phyloP scores from a whole-genome alignment of 2,329 filamentous ascomycete genomes.

The Talaromyces sp. region DNA sequence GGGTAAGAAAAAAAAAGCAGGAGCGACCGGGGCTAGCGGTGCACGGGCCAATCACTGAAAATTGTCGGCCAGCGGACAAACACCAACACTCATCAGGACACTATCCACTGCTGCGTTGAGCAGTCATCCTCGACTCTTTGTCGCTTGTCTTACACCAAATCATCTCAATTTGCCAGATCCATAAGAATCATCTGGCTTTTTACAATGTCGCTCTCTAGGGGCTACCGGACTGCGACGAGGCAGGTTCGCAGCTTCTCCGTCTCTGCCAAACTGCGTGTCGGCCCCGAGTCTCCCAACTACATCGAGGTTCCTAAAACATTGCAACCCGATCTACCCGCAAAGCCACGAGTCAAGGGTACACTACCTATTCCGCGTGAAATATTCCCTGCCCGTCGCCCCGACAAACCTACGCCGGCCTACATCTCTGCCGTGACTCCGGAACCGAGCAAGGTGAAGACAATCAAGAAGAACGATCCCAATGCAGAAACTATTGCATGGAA shows the following conservation, averaged over 20 bases:
- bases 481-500: conserved; percentile 63
- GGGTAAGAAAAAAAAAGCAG: conserved; percentile 26
- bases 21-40: conserved; percentile 32
- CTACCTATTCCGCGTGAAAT: conserved; percentile 80
- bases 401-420: conserved; percentile 63
- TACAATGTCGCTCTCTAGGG: conserved; percentile 38
- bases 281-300: conserved; percentile 81
- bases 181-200: neutral
- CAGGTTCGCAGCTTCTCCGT: conserved; percentile 42
- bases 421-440: conserved; percentile 57
- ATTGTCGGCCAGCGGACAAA: conserved; percentile 26
- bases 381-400: conserved; percentile 61
- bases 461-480: conserved; percentile 38
- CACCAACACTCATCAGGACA: neutral
- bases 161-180: neutral
- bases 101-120: neutral
- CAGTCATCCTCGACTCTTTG: neutral
- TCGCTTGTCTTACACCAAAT: too few species aligned
- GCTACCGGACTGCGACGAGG: conserved; percentile 34
- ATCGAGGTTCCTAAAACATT: conserved; percentile 74
- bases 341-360: conserved; percentile 64
- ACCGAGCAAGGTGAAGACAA: conserved; percentile 41
- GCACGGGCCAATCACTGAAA: conserved; percentile 40
- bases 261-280: conserved; percentile 35
- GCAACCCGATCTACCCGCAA: conserved; percentile 61